phyloP scores from a whole-genome alignment of 2,329 filamentous ascomycete genomes.

The Aspergillus ochraceoroseus region DNA sequence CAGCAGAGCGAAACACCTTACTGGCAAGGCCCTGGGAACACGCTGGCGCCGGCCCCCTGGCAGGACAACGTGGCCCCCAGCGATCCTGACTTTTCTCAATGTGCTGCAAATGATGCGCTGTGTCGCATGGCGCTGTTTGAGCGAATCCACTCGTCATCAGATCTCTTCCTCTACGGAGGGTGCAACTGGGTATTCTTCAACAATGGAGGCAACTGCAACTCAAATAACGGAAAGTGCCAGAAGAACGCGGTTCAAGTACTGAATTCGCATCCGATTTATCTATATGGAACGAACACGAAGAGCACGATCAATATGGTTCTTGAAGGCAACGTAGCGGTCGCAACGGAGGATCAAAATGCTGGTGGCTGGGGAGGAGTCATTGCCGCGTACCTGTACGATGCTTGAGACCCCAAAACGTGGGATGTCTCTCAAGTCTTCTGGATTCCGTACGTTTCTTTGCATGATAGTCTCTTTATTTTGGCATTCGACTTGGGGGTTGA shows the following conservation, averaged over 20 bases:
- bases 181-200: conserved; percentile 43
- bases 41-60: conserved; percentile 31
- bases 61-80: conserved; percentile 17
- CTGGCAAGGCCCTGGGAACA: conserved; percentile 31
- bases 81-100: conserved; percentile 30
- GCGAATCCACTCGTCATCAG: conserved; percentile 26
- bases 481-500: too few relatives aligned
- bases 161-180: conserved; percentile 38
- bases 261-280: conserved; percentile 25
- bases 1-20: conserved; percentile 34
- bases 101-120: conserved; percentile 26
- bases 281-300: conserved; percentile 32
- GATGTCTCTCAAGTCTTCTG: neutral
- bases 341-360: conserved; percentile 26
- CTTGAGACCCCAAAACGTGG: conserved; percentile 7
- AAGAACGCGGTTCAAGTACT: conserved; percentile 32
- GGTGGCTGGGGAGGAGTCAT: conserved; percentile 37
- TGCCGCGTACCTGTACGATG: conserved; percentile 29
- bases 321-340: conserved; percentile 22
- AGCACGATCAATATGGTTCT: conserved; percentile 31
- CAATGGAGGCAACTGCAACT: conserved; percentile 29
- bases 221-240: conserved; percentile 37
- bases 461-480: neutral
- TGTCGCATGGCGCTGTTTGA: conserved; percentile 38
- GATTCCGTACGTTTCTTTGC: conserved; percentile 1